Conservation (phyloP, 768 basidiomycete genomes). For the Serendipita indica region DNA sequence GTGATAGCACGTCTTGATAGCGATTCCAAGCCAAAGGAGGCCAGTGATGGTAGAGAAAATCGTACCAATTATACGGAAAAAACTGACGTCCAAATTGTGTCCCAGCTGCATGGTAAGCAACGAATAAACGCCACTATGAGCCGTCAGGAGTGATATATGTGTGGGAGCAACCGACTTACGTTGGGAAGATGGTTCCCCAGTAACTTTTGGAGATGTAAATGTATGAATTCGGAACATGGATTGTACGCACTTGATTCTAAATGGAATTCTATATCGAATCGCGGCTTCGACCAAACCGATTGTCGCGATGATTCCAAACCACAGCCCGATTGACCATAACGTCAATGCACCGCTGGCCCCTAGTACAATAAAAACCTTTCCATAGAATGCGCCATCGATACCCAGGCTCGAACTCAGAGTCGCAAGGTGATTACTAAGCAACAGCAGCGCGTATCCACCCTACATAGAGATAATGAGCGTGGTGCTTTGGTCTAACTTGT, state of each 20-base stretch:
- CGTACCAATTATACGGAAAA: conserved; percentile 44
- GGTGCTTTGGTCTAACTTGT: too few relatives aligned
- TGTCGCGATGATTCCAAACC: conserved; percentile 46
- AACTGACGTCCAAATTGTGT: conserved; percentile 32
- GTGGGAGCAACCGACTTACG: conserved; percentile 24
- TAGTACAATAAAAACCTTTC: conserved; percentile 29
- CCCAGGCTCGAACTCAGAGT: conserved; percentile 14
- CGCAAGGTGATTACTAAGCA: conserved; percentile 39
- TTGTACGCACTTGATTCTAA: conserved; percentile 40
- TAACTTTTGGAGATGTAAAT: too few relatives aligned
- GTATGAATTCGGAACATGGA: too few relatives aligned
- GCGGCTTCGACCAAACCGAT: conserved; percentile 34
- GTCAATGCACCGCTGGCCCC: conserved; percentile 30
- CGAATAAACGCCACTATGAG: conserved; percentile 32
- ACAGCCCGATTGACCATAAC: conserved; percentile 47
- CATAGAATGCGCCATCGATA: conserved; percentile 20
- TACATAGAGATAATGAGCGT: neutral
- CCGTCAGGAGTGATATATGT: neutral
- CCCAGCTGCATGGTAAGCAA: conserved; percentile 44
- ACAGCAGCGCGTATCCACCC: conserved; percentile 39
- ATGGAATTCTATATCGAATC: conserved; percentile 30
- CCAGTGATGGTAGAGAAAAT: conserved; percentile 25
- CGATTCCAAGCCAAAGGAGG: conserved; percentile 11
- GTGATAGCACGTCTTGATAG: conserved; percentile 3
- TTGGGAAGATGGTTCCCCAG: conserved; percentile 62